These are phyloP conservation scores for Colletotrichum shisoi DNA, from an alignment of 2,329 filamentous ascomycete species.

Conservation along the genomic window DNA sequence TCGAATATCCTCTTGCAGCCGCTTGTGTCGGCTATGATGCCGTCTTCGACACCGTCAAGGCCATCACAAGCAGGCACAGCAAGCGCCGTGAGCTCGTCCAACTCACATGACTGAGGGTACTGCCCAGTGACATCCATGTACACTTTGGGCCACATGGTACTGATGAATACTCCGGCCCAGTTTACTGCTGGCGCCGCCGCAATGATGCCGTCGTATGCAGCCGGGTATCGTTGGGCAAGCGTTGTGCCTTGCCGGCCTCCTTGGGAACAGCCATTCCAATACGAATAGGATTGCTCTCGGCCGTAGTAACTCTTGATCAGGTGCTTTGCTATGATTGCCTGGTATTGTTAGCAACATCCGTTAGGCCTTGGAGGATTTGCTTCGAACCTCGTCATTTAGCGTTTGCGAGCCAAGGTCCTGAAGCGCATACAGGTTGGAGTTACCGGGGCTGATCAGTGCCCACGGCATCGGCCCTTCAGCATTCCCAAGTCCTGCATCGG, in stretches of 20 bases:
- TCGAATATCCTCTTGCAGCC: constrained; percentile 40
- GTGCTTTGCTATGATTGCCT: constrained; percentile 57
- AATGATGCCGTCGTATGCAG: constrained; percentile 66
- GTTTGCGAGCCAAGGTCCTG: constrained; percentile 16
- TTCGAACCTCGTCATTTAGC: constrained; percentile 16
- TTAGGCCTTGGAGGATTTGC: too few relatives aligned
- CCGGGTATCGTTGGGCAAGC: constrained; percentile 61
- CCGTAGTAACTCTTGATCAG: constrained; percentile 59
- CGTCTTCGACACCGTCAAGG: constrained; percentile 42
- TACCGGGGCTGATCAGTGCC: constrained; percentile 38
- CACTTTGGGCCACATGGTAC: constrained; percentile 14
- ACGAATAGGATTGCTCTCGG: constrained; percentile 51
- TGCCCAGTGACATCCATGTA: constrained; percentile 17
- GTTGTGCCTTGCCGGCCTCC: constrained; percentile 67
- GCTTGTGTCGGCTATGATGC: constrained; percentile 34
- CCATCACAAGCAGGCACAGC: constrained; percentile 48
- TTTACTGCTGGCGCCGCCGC: constrained; percentile 55
- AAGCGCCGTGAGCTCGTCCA: constrained; percentile 46
- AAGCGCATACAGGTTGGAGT: constrained; percentile 15
- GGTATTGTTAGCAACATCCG: neutral
- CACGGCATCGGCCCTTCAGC: constrained; percentile 26
- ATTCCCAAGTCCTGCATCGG: constrained; percentile 38
- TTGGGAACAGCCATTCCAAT: constrained; percentile 67
- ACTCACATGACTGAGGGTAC: constrained; percentile 17
- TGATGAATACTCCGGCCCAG: constrained; percentile 21